phyloP scores from a whole-genome alignment of 306 rosid genomes.

The Medicago lupulina region DNA sequence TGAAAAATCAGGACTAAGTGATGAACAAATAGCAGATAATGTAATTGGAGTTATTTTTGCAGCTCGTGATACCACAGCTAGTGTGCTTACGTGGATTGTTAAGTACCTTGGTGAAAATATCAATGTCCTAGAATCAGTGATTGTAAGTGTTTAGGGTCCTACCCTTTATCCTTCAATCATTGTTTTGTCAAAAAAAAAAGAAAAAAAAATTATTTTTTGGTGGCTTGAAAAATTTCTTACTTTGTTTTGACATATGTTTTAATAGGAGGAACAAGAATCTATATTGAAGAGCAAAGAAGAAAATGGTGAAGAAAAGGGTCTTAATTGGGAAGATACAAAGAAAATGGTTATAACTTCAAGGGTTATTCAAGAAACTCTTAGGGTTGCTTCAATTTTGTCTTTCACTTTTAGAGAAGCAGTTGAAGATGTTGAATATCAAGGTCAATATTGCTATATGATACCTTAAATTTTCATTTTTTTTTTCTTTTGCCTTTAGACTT shows the following conservation, averaged over 20 bases:
- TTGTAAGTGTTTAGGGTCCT: constrained; percentile 64
- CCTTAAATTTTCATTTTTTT: not conserved
- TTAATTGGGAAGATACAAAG: constrained; percentile 81
- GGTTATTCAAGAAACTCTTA: constrained; percentile 92
- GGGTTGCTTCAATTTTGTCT: constrained; percentile 89
- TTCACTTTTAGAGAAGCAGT: constrained; percentile 97
- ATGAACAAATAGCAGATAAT: constrained; percentile 89
- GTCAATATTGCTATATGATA: constrained; percentile 48
- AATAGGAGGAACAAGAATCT: constrained; percentile 80
- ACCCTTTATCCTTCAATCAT: constrained; percentile 25
- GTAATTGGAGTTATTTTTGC: constrained; percentile 93
- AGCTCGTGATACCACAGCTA: constrained; percentile 97
- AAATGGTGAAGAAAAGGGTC: constrained; percentile 55
- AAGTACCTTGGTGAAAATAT: constrained; percentile 88
- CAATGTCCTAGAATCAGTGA: constrained; percentile 79
- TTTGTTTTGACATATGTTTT: not conserved
- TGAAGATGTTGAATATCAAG: constrained; percentile 90
- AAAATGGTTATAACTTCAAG: constrained; percentile 84
- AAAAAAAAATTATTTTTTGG: not conserved
- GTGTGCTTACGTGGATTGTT: constrained; percentile 90
- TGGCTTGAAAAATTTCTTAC: not conserved
- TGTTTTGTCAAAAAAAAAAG: too few species aligned
- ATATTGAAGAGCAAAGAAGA: constrained; percentile 59
- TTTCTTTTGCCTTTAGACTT: not conserved
- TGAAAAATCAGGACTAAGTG: constrained; percentile 81